These are phyloP conservation scores for Haematococcus lacustris DNA, from an alignment of 139 green algal species.

Conservation along the genomic window DNA sequence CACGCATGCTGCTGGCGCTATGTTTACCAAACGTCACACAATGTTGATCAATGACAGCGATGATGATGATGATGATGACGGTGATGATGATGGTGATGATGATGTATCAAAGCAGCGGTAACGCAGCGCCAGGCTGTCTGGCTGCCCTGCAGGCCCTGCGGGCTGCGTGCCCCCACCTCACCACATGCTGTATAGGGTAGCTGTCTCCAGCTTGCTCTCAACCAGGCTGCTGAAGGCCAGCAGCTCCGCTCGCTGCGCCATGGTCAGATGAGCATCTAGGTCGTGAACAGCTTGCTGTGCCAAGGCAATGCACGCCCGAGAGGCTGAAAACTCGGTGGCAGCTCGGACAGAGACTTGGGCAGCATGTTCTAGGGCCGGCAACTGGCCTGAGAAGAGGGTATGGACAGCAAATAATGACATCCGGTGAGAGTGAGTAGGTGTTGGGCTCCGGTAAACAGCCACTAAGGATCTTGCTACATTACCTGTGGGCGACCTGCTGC, in stretches of 20 bases:
- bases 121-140: background rate
- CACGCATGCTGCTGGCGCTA: no score
- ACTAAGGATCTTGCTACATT: background rate
- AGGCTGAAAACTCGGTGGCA: slow-evolving; percentile 12
- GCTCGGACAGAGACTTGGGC: no score
- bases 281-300: slow-evolving; percentile 18
- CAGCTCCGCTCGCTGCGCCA: slow-evolving; percentile 23
- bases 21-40: no score
- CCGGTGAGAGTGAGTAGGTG: no score
- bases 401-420: no score
- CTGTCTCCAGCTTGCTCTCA: slow-evolving; percentile 34
- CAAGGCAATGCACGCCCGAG: slow-evolving; percentile 2
- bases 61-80: no score
- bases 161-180: background rate
- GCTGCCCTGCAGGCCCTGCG: background rate
- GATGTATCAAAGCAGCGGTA: background rate
- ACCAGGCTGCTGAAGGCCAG: slow-evolving; percentile 43
- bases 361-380: slow-evolving; percentile 15
- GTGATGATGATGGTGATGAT: no score
- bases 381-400: no score
- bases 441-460: no score
- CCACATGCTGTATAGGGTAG: slow-evolving; percentile 45
- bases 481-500: background rate
- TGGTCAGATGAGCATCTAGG: slow-evolving; percentile 34
- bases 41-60: no score